Evolutionary conservation across 1,139 yeast genomes (phyloP), one percentile per base, ranked within the genome.

Genomic region (Maudiozyma humilis): DNA sequence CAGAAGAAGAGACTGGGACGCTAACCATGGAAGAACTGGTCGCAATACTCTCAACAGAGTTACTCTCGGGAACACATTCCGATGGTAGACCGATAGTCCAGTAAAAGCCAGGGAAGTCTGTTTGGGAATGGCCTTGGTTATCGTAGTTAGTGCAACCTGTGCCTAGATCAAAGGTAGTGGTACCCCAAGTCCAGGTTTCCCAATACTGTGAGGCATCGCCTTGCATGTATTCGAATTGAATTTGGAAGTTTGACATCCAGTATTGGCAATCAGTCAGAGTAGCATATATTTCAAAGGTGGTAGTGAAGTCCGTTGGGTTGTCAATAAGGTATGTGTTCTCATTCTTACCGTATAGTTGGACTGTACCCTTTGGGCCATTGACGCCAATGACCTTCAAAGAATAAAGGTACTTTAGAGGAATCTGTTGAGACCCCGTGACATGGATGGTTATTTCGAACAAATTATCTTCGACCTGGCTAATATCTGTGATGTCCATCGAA

Each of bases 191-290:
- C 59, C 63, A 51, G 12, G 48, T 41, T 4, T 32, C 13, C 36
- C 49, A 48, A 30, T 46, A 44, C 16, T 40, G 38, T 17, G 42
- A 14, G 12, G 51, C 45, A 31, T 44, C 41, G 17, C 56, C 56
- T 38, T 49, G 51, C 20, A 46, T 31, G 54, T 62, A 62, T 39
- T 62, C 66, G 42, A 52, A 64, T 41, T 62, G 62, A 41, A 64
- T 55, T 45, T 59, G 62, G 44, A 58, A 56, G 16, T 51, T 46
- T 16, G 59, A 55, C 47, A 58, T 50, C 47, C 64, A 56, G 19
- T 49, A 46, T 12, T 34, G 41, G 19, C 43, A 41, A 0, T 46
- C 36, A 8, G 41, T 44, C 3, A 41, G 36, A 7, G 49, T 39
- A 37, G 55, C 59, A 17, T 51, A 35, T 4, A 61, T 56, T 7